A percentile compares a stretch with the other conserved stretches of the same genome.
These are phyloP conservation scores for Hypomontagnella submonticulosa DNA, from an alignment of 495 filamentous ascomycete species.

Conservation along the genomic window DNA sequence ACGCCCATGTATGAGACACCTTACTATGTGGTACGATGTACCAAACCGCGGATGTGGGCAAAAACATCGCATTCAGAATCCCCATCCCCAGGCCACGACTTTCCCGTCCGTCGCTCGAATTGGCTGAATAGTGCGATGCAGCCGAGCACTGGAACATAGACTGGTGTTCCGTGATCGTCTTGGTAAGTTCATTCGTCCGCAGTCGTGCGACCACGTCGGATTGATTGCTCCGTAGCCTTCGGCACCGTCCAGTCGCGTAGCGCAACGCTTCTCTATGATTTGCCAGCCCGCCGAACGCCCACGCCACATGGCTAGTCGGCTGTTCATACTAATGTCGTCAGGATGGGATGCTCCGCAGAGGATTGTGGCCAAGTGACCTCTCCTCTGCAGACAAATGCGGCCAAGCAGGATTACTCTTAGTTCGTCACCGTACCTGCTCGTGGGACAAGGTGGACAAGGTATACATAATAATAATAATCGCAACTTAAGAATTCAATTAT, in stretches of 20 bases:
- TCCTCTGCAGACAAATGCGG: slow-evolving; percentile 8
- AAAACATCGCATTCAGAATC: slow-evolving; percentile 4
- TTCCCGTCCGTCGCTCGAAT: no score
- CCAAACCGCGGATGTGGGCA: no score
- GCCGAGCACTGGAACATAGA: no score
- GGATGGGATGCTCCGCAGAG: slow-evolving; percentile 32
- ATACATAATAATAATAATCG: no score
- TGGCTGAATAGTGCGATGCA: no score
- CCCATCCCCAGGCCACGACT: background rate
- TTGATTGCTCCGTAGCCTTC: slow-evolving; percentile 19
- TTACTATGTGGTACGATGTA: no score
- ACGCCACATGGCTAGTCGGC: slow-evolving; percentile 10
- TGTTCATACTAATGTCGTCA: slow-evolving; percentile 11
- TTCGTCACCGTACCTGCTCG: slow-evolving; percentile 10
- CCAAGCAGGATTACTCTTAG: slow-evolving; percentile 8
- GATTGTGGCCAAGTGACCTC: slow-evolving; percentile 31
- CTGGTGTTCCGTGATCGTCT: background rate
- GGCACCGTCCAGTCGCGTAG: background rate
- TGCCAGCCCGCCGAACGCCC: slow-evolving; percentile 1
- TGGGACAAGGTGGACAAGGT: no score
- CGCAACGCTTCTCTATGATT: slow-evolving; percentile 22
- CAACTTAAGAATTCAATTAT: slow-evolving; percentile 8
- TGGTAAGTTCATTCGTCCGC: slow-evolving; percentile 8
- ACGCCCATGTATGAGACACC: no score
- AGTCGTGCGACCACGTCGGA: slow-evolving; percentile 25